Base-by-base conservation (phyloP, 768 basidiomycete genomes). In the Mycena maculata region DNA sequence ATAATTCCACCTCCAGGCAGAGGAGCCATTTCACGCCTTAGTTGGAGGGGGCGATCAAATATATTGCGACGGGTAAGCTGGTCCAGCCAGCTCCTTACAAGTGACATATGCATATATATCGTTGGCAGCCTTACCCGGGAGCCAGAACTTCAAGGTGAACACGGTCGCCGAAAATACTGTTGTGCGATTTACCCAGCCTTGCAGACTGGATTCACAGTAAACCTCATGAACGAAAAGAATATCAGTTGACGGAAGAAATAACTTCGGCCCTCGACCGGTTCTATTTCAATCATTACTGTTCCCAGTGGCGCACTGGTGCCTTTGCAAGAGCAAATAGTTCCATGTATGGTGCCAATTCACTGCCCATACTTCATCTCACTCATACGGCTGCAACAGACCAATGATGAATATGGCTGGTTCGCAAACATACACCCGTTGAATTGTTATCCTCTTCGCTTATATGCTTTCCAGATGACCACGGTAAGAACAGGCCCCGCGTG, bases 31-130 rank as follows among this genome's bases (percentile, higher is more conserved):
- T 75, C 97, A 99, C 73, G 88, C 84, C n/a, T 84, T 99, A 38
- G 90, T 98, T 8, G 97, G 97, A 20, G 97, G 97, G 22, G 95
- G 96, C 13, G 95, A 97, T 76, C 96, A 97, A 76, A 83, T 98
- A 20, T 98, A 95, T 73, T 94, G 93, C 68, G 94, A 95, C 70
- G 81, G 84, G 91, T 91, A 72, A 47, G 88, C 73, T 27, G 20
- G 59, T 42, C 27, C 22, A 30, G 39, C 44, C 27, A 22, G 31
- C 42, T 66, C 58, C 63, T 30, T 16, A 20, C 42, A n/a, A 55
- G 16, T 42, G 27, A n/a, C n/a, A 59, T 16, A 33, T 39, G 41
- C 58, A 68, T 73, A 45, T 11, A 54, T 42, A 12, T 47, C 31
- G 36, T 62, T 52, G 38, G 20, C 72, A 92, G 92, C 38, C 76